These are phyloP conservation scores for Abeoforma whisleri DNA, from an alignment of 78 protist species.

Conservation along the genomic window DNA sequence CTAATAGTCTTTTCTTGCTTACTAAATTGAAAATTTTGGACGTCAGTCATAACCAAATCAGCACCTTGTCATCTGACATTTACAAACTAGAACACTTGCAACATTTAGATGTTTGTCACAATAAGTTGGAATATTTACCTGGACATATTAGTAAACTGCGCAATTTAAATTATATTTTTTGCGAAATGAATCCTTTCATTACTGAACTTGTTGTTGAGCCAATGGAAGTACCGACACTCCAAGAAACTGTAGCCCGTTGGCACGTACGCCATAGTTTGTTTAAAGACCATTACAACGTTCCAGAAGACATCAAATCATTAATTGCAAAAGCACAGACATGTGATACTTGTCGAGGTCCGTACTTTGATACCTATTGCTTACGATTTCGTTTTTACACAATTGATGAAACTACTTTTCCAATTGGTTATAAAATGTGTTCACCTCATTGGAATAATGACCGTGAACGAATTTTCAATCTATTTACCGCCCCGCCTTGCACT, in stretches of 20 bases:
- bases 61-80: background rate
- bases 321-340: background rate
- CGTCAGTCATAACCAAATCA: background rate
- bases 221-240: background rate
- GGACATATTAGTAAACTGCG: background rate
- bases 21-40: background rate
- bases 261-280: background rate
- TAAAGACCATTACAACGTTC: background rate
- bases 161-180: too few relatives aligned
- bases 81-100: background rate
- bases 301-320: background rate
- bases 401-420: background rate
- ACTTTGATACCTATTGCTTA: background rate
- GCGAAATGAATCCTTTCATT: background rate
- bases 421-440: background rate
- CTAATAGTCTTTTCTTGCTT: background rate
- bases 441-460: background rate
- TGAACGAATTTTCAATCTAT: background rate
- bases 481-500: background rate
- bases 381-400: background rate
- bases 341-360: background rate
- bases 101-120: background rate
- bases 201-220: background rate
- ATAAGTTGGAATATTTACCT: background rate
- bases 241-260: background rate